These are phyloP conservation scores for Pseudotsuga menziesii DNA, from an alignment of 75 land plant species.

Conservation along the genomic window DNA sequence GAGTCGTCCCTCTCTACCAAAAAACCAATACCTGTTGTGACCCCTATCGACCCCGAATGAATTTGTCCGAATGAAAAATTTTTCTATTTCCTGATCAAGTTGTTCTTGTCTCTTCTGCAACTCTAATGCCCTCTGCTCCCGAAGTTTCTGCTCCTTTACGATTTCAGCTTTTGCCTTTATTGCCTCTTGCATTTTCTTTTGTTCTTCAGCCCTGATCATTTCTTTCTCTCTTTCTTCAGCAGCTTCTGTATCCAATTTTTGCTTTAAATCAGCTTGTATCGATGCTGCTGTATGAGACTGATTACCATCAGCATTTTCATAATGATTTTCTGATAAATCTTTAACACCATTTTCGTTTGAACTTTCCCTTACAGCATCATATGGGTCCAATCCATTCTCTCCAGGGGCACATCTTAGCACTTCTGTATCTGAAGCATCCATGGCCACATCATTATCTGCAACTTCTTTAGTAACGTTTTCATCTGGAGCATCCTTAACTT, in stretches of 20 bases:
- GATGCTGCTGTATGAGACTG: background rate
- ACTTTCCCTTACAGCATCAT: background rate
- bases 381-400: background rate
- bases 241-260: slow-evolving; percentile 14
- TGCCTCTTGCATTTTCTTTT: slow-evolving; percentile 20
- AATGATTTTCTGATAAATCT: background rate
- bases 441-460: background rate
- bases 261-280: slow-evolving; percentile 15
- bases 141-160: slow-evolving; percentile 32
- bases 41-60: slow-evolving; percentile 76
- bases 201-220: slow-evolving; percentile 18
- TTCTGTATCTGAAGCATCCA: background rate
- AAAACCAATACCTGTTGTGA: slow-evolving; percentile 88
- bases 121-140: slow-evolving; percentile 33
- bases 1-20: slow-evolving; percentile 71
- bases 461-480: background rate
- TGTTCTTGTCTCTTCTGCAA: slow-evolving; percentile 47
- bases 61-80: slow-evolving; percentile 54
- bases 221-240: slow-evolving; percentile 28
- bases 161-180: slow-evolving; percentile 35
- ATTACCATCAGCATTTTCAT: slow-evolving; percentile 9
- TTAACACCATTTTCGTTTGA: background rate
- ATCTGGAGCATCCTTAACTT: background rate
- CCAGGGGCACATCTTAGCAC: background rate
- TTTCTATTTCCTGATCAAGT: slow-evolving; percentile 77